Conservation (phyloP, 192 early-diverging fungal species). For the Coemansia sp. region DNA sequence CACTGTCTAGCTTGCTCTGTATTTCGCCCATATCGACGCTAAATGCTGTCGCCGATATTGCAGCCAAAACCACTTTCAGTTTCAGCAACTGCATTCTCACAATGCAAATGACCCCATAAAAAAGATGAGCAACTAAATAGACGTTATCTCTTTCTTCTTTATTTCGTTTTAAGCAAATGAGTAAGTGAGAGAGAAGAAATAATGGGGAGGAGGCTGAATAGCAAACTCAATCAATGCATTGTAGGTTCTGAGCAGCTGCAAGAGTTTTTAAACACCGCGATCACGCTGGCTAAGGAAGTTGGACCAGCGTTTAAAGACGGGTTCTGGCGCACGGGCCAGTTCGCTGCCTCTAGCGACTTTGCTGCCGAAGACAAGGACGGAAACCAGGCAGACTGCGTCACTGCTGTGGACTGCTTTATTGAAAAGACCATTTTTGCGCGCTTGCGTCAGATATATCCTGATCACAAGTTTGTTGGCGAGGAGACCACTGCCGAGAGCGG, state of each 20-base stretch:
- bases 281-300: slow-evolving; percentile 36
- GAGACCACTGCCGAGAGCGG: slow-evolving; percentile 65
- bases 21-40: background rate
- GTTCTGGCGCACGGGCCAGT: slow-evolving; percentile 45
- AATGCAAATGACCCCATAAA: background rate
- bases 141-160: no score
- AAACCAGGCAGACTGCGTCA: slow-evolving; percentile 59
- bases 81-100: slow-evolving; percentile 11
- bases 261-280: slow-evolving; percentile 24
- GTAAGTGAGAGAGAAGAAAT: background rate
- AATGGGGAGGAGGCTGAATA: background rate
- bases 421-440: slow-evolving; percentile 68
- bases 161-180: no score
- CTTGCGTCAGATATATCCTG: slow-evolving; percentile 61
- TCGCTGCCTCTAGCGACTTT: slow-evolving; percentile 23
- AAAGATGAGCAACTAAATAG: no score
- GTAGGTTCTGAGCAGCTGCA: slow-evolving; percentile 30
- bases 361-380: slow-evolving; percentile 36
- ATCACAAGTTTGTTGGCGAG: slow-evolving; percentile 85
- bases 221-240: no score
- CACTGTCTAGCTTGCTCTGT: slow-evolving; percentile 38
- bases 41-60: background rate
- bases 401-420: slow-evolving; percentile 79
- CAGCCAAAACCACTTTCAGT: background rate
- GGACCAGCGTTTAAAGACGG: slow-evolving; percentile 50